A percentile compares a stretch with the other conserved stretches of the same genome.
Evolutionary conservation across 305 asterid species (phyloP).

Genomic region (Solanum hybrid): DNA sequence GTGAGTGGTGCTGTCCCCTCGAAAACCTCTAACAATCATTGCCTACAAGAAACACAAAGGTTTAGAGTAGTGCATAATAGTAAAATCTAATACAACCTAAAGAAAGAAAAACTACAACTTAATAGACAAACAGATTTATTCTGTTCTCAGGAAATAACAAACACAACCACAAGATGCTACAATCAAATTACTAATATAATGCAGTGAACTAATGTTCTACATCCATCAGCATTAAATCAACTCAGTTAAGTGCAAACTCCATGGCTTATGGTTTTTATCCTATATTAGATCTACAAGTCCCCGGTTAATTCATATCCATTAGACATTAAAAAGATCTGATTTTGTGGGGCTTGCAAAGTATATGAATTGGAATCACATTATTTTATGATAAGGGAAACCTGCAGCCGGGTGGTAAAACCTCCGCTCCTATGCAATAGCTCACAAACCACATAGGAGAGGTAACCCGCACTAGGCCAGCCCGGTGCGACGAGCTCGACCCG

Average conservation of each 20-base stretch:
- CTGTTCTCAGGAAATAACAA: not conserved
- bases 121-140: not conserved
- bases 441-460: too few relatives aligned
- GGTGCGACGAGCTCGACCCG: too few relatives aligned
- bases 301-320: not conserved
- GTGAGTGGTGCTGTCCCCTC: constrained; percentile 70
- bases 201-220: not conserved
- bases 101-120: not conserved
- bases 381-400: too few relatives aligned
- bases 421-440: too few relatives aligned
- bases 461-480: too few relatives aligned
- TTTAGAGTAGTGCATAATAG: not conserved
- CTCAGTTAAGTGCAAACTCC: not conserved
- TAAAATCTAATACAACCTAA: not conserved
- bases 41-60: constrained; percentile 45
- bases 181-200: not conserved
- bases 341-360: not conserved
- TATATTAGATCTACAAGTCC: not conserved
- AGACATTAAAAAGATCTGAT: not conserved
- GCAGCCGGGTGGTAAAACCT: too few relatives aligned
- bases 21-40: constrained; percentile 90
- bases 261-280: not conserved
- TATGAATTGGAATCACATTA: not conserved
- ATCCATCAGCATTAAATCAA: not conserved
- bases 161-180: not conserved